Base-by-base conservation (phyloP, 257 asterid species). In the Thymus quinquecostatus region DNA sequence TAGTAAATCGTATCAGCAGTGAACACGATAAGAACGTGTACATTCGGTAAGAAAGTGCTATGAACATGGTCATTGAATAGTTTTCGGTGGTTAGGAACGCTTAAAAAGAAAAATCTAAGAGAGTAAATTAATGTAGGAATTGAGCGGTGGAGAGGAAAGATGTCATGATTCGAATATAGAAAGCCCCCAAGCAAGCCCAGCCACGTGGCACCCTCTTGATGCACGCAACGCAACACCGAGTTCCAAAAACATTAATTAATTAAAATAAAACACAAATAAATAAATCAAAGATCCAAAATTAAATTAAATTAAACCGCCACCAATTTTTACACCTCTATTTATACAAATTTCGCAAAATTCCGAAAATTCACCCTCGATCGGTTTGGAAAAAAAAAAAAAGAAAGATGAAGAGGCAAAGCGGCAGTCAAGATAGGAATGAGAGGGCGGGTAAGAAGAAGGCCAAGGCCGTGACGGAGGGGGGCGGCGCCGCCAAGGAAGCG, bases 371-470 rank as follows among this genome's bases (percentile, higher is more conserved):
- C 21, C 21, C 21, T 21, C 21, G 21, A 21, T 21, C 1, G 43
- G 33, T 58, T 32, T 28, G 21, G 21, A 21, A 21, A 21, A 21
- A 21, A 21, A 21, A 21, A 21, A 21, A 21, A 21, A 21, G 21
- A 21, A 41, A 12, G 43, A 84, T 82, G 89, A 82, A 80, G 77
- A 76, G 81, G 76, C 79, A 78, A 78, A 76, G 81, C 48, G 77
- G 65, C 6, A 10, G 6, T 4, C 8, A 3, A 62, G 30, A 29
- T 8, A 38, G 5, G 4, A 36, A 36, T 3, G 5, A 21, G 21
- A 21, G 21, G 21, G 45, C 1, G 44, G 36, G 29, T 13, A 54
- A 57, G 77, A 74, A 74, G 44, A 63, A 40, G 62, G 13, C 32
- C 4, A 8, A 63, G n/a, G 53, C n/a, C 55, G 8, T 2, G 30